Percentiles rank a stretch among this genome's conserved stretches.
phyloP scores from a whole-genome alignment of 306 rosid genomes.

The Senna tora region DNA sequence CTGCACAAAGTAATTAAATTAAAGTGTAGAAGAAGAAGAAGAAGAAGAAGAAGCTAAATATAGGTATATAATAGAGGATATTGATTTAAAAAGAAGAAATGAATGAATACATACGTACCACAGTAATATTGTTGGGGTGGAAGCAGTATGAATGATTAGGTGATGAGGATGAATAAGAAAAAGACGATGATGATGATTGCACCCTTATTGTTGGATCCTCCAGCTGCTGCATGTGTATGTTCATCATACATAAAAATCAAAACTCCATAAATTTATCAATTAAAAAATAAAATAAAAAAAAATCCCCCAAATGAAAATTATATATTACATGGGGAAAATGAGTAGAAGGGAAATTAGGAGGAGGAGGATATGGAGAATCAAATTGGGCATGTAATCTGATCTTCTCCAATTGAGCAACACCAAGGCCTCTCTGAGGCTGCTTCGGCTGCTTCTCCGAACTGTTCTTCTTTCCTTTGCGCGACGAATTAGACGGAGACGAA shows the following conservation, averaged over 20 bases:
- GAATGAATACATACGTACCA: constrained; percentile 47
- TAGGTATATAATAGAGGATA: too few species aligned
- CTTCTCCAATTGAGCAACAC: constrained; percentile 98
- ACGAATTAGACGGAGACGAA: constrained; percentile 50
- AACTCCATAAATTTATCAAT: neutral
- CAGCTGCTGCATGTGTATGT: constrained; percentile 42
- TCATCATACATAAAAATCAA: constrained; percentile 17
- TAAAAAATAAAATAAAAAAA: too few species aligned
- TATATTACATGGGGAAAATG: constrained; percentile 67
- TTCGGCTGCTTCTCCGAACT: constrained; percentile 91
- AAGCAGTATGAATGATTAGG: constrained; percentile 72
- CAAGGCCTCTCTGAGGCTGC: constrained; percentile 98
- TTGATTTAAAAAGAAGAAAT: too few species aligned
- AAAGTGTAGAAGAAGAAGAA: too few species aligned
- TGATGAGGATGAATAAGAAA: constrained; percentile 75
- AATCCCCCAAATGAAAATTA: too few species aligned
- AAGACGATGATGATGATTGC: constrained; percentile 77
- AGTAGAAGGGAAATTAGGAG: constrained; percentile 59
- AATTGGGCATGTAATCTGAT: constrained; percentile 95
- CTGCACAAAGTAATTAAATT: neutral
- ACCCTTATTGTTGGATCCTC: constrained; percentile 60
- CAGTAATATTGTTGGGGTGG: constrained; percentile 72
- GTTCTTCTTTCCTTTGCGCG: constrained; percentile 81
- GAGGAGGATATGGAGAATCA: constrained; percentile 46
- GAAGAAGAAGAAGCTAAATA: too few species aligned